Evolutionary conservation across 2,329 filamentous ascomycete species (phyloP), one percentile per base, ranked within the genome.

Genomic region (Penicillium frequentans): DNA sequence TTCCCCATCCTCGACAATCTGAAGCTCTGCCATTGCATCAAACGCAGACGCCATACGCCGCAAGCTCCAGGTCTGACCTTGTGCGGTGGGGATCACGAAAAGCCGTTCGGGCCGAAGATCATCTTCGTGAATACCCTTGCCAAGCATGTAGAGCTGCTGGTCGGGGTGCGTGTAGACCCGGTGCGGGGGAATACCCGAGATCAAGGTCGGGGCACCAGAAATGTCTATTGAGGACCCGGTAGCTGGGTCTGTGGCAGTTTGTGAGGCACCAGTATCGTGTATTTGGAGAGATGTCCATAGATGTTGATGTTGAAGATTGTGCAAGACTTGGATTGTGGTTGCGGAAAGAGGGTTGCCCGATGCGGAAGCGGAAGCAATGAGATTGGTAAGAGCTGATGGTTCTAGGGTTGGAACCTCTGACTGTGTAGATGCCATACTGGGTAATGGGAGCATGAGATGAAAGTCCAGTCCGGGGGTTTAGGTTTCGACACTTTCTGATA

Each of bases 241-340:
- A 33, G 44, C 37, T 19, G 45, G 19, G 19, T 21, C 52, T 21
- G 39, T 47, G 50, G 16, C 13, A 24, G 3, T 11, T 14, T 27
- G 16, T 26, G 31, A 42, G 11, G 21, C 33, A 23, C 58, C 37
- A 53, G 64, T 52, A 16, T 62, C 56, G 70, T 86, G 82, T 50
- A 84, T 72, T 54, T 75, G 74, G n/a, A 88, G 74, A 31, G 77
- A 75, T 35, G 82, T 81, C 85, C 85, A 88, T 37, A 79, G 73
- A 70, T 88, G 85, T 68, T 87, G 84, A 72, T 86, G 77, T 68
- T 82, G 79, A 63, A 88, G 83, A 71, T 87, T 87, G 74, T 88
- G 85, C 49, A 82, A 77, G 64, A 86, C 78, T 70, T 87, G 83
- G 48, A 82, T 71, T 9, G 84, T 81, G 57, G 86, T 81, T 58